These are phyloP conservation scores for Stachybotrys echinatus DNA, from an alignment of 2,329 filamentous ascomycete genomes.

Conservation along the genomic window DNA sequence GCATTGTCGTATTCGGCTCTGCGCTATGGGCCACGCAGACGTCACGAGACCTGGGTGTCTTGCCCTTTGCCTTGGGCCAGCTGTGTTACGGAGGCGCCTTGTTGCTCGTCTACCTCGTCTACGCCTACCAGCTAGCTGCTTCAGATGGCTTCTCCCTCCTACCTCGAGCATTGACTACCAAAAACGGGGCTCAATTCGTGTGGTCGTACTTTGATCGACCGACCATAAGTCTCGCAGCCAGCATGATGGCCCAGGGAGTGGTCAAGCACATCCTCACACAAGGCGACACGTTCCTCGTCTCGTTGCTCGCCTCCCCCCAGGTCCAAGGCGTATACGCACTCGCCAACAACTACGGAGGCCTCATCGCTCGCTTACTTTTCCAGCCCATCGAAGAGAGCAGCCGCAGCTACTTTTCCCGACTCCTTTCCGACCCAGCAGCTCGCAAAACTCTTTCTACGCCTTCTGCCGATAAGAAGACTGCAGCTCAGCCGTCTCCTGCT, in stretches of 20 bases:
- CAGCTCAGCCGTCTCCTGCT: conserved; percentile 16
- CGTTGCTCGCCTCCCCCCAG: conserved; percentile 66
- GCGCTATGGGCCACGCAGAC: conserved; percentile 56
- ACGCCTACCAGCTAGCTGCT: conserved; percentile 51
- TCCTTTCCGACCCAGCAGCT: conserved; percentile 46
- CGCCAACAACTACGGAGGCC: conserved; percentile 88
- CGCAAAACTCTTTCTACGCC: conserved; percentile 1
- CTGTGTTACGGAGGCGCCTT: conserved; percentile 67
- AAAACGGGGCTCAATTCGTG: conserved; percentile 35
- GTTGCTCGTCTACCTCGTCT: conserved; percentile 62
- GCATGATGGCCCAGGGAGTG: conserved; percentile 79
- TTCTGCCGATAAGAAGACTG: conserved; percentile 11
- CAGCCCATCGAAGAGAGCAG: conserved; percentile 94
- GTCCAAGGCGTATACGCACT: conserved; percentile 90
- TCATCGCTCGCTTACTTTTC: conserved; percentile 83
- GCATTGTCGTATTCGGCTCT: conserved; percentile 64
- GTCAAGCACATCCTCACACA: conserved; percentile 94
- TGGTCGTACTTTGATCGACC: conserved; percentile 61
- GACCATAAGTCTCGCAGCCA: conserved; percentile 69
- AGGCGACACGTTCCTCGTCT: conserved; percentile 86
- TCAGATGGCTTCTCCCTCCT: conserved; percentile 65
- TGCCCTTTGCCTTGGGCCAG: conserved; percentile 89
- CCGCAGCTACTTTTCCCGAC: conserved; percentile 79
- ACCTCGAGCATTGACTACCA: conserved; percentile 30
- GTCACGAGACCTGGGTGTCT: conserved; percentile 58